Evolutionary conservation across 768 basidiomycete genomes (phyloP).

Genomic region (Leccinellum rugosiceps): DNA sequence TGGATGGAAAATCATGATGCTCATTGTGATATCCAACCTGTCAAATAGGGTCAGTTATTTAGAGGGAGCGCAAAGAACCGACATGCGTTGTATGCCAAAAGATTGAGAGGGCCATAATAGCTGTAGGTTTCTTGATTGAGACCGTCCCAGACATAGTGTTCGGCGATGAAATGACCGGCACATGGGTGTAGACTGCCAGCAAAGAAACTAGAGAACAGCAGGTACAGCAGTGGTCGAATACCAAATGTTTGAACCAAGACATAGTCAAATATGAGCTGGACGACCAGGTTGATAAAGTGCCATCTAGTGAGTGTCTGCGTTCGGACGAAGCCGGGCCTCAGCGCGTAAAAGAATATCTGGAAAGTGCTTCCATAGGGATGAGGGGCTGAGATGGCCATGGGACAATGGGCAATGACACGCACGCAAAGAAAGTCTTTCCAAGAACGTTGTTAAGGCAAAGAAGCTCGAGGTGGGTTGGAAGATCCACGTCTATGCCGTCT

Average conservation of each 20-base stretch:
- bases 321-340: conserved; percentile 91
- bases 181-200: conserved; percentile 95
- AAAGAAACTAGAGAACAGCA: conserved; percentile 89
- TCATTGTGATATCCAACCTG: conserved; percentile 99
- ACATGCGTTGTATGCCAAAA: conserved; percentile 89
- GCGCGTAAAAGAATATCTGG: conserved; percentile 97
- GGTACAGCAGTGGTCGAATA: conserved; percentile 62
- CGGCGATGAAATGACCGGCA: conserved; percentile 97
- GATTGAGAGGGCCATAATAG: conserved; percentile 91
- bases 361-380: conserved; percentile 64
- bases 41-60: neutral
- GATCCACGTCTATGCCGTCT: conserved; percentile 94
- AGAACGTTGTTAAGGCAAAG: conserved; percentile 89
- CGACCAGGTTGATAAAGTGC: conserved; percentile 77
- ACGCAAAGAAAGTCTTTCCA: conserved; percentile 98
- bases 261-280: conserved; percentile 71
- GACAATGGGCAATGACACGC: conserved; percentile 24
- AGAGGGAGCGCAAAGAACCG: neutral
- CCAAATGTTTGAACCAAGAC: conserved; percentile 53
- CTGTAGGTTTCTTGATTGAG: conserved; percentile 94
- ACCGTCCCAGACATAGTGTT: conserved; percentile 94
- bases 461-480: conserved; percentile 85
- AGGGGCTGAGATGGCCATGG: neutral
- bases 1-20: conserved; percentile 97
- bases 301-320: conserved; percentile 76